These are phyloP conservation scores for Picochlorum sp. DNA, from an alignment of 139 green algal species.

Conservation along the genomic window DNA sequence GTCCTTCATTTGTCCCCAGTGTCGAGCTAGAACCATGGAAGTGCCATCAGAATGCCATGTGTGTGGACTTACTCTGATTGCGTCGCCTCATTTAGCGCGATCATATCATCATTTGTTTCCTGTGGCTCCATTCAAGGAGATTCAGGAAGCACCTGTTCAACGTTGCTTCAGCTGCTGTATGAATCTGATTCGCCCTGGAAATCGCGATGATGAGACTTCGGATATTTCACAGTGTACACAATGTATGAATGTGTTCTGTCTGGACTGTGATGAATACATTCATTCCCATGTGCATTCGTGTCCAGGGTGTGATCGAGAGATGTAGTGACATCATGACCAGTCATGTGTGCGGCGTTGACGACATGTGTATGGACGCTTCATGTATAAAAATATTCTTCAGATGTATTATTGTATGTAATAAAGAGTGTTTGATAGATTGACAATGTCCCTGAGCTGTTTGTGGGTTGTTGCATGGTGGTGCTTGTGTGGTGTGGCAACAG, in stretches of 20 bases:
- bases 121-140: slow-evolving; percentile 65
- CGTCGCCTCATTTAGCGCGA: slow-evolving; percentile 85
- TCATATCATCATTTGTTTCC: slow-evolving; percentile 99
- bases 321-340: not conserved
- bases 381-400: too few species aligned
- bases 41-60: slow-evolving; percentile 83
- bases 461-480: too few species aligned
- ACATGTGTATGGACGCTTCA: too few species aligned
- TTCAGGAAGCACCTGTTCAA: slow-evolving; percentile 11
- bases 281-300: slow-evolving; percentile 94
- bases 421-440: too few species aligned
- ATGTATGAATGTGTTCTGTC: slow-evolving; percentile 82
- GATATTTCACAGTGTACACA: slow-evolving; percentile 40
- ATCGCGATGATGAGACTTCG: not conserved
- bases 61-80: slow-evolving; percentile 91
- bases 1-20: slow-evolving; percentile 71
- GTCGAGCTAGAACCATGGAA: slow-evolving; percentile 50
- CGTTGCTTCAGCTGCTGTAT: not conserved
- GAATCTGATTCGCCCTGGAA: not conserved
- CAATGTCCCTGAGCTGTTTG: too few species aligned
- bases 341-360: too few species aligned
- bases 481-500: too few species aligned
- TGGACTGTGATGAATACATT: slow-evolving; percentile 88
- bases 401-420: too few species aligned
- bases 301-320: slow-evolving; percentile 75